Conservation (phyloP, 371 early-diverging fungal species). For the Massospora cicadina region DNA sequence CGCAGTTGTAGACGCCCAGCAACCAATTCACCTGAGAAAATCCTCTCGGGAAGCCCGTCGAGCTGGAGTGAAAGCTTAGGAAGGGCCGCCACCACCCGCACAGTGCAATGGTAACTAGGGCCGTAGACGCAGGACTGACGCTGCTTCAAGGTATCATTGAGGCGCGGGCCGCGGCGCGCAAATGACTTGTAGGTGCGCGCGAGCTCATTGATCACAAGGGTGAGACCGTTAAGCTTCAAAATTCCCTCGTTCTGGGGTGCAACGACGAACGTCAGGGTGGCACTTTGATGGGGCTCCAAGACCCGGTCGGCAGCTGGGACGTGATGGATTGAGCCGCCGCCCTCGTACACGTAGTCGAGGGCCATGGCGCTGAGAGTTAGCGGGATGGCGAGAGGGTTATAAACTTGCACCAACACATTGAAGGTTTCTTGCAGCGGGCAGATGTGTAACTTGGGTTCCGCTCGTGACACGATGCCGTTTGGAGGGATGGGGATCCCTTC, state of each 20-base stretch:
- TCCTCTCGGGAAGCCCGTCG: slow-evolving; percentile 47
- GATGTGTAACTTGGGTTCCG: not conserved
- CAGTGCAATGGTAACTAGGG: slow-evolving; percentile 43
- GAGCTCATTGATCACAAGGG: slow-evolving; percentile 52
- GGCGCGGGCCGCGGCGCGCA: slow-evolving; percentile 43
- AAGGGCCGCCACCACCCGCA: slow-evolving; percentile 64
- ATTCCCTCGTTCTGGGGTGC: slow-evolving; percentile 55
- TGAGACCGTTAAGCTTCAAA: slow-evolving; percentile 51
- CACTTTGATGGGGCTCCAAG: not conserved
- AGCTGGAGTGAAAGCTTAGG: slow-evolving; percentile 65
- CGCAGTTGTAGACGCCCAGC: slow-evolving; percentile 49
- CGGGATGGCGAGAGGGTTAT: slow-evolving; percentile 19
- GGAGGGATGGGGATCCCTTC: not conserved
- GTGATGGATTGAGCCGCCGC: not conserved
- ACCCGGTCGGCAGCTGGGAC: not conserved
- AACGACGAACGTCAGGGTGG: slow-evolving; percentile 36
- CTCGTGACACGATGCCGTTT: not conserved
- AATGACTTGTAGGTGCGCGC: slow-evolving; percentile 53
- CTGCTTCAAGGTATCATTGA: slow-evolving; percentile 54
- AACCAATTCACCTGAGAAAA: slow-evolving; percentile 71
- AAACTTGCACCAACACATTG: slow-evolving; percentile 15
- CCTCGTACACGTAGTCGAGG: slow-evolving; percentile 6
- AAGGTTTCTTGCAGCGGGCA: slow-evolving; percentile 15
- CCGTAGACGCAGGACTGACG: slow-evolving; percentile 33
- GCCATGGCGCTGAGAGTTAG: slow-evolving; percentile 15